Evolutionary conservation across 768 basidiomycete species (phyloP), one percentile per base, ranked within the genome.

Genomic region (Psilocybe azurescens): DNA sequence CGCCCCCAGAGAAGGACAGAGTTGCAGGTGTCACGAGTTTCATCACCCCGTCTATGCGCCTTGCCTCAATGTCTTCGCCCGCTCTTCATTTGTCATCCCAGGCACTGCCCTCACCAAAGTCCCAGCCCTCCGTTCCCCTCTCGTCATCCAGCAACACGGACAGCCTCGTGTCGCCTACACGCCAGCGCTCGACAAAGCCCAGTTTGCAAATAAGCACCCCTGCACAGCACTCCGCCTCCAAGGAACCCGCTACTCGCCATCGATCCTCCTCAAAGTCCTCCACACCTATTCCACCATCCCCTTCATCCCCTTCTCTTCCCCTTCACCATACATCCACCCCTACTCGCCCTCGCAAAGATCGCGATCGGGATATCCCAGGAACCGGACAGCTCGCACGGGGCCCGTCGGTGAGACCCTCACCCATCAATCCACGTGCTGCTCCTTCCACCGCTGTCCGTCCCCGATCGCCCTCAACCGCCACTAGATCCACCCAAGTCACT

Each of bases 41-140:
- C 77, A 76, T 82, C 62, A 81, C 86, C 48, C 90, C 90, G 48
- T 90, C 89, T 39, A 74, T 91, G 62, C 83, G 86, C 58, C 83
- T 83, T 63, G 91, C 84, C 41, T 90, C 91, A 51, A 81, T 89
- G 79, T 93, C 91, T 59, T 90, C 90, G 20, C 91, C 91, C 56
- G 82, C 87, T 30, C 74, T 93, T 48, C 87, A 89, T 68, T 80
- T 89, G 58, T 84, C 84, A 54, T 86, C 86, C 29, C 82, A 84
- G 74, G 77, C 83, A 36, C 69, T 81, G 54, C 82, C 83, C 54
- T 84, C 86, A 38, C 80, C 83, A n/a, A 81, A 78, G 69, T 82
- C 83, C 44, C 82, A 80, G 61, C 72, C 82, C 18, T 76, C 79
- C 58, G 72, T 83, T 18, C 77, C 83, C 60, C 77, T 74, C 18